Evolutionary conservation across 2,329 filamentous ascomycete genomes (phyloP).

Genomic region (Aspergillus awamori): DNA sequence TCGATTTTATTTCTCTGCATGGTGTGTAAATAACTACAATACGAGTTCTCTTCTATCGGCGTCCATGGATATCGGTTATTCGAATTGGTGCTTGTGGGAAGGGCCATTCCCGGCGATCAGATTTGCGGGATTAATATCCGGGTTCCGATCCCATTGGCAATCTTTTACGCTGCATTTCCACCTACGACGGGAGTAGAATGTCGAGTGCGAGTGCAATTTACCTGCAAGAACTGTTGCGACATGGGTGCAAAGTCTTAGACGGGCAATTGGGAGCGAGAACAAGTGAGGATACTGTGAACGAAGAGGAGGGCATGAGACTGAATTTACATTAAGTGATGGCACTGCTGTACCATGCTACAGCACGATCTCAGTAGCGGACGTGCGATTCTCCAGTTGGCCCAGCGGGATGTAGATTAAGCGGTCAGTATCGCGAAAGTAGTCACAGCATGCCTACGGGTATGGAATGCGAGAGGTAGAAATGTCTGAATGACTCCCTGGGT

Average conservation of each 20-base stretch:
- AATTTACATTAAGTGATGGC: not conserved
- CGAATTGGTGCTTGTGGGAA: conserved; percentile 20
- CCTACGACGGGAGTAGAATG: not conserved
- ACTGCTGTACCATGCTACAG: not conserved
- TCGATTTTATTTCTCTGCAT: conserved; percentile 26
- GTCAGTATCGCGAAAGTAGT: not conserved
- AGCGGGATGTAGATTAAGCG: not conserved
- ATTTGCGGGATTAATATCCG: not conserved
- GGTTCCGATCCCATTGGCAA: not conserved
- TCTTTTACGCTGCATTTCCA: not conserved
- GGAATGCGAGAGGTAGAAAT: not conserved
- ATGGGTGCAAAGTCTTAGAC: not conserved
- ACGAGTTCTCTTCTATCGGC: conserved; percentile 36
- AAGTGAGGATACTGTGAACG: not conserved
- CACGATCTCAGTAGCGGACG: not conserved
- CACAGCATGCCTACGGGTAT: not conserved
- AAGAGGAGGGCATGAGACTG: not conserved
- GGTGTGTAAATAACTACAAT: conserved; percentile 47
- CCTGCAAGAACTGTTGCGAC: not conserved
- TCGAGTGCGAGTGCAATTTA: not conserved
- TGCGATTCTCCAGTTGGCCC: not conserved
- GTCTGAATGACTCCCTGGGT: not conserved
- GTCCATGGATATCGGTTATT: conserved; percentile 27
- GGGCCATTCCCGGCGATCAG: not conserved
- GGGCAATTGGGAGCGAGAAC: not conserved